A percentile compares a stretch with the other conserved stretches of the same genome.
These are phyloP conservation scores for Talaromyces sp. DNA, from an alignment of 2,329 filamentous ascomycete species.

Conservation along the genomic window DNA sequence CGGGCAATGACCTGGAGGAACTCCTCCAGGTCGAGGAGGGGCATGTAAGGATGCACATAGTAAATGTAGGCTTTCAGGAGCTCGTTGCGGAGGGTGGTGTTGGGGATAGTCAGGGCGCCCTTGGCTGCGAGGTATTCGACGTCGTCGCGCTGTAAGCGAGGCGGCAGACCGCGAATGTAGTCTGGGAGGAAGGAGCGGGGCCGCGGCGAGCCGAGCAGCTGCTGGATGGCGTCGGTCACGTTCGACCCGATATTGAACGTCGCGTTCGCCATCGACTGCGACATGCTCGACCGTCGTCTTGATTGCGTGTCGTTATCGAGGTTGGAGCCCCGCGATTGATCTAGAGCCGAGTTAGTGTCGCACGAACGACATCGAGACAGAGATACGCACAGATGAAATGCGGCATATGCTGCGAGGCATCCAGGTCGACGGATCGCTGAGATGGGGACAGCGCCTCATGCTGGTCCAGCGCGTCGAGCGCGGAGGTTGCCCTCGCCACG, in stretches of 20 bases:
- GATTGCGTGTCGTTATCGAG: slow-evolving; percentile 27
- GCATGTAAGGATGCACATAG: slow-evolving; percentile 93
- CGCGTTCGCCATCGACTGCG: slow-evolving; percentile 29
- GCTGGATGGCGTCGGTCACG: slow-evolving; percentile 31
- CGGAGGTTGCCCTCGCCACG: slow-evolving; percentile 23
- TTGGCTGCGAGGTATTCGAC: slow-evolving; percentile 78
- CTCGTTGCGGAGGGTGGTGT: slow-evolving; percentile 66
- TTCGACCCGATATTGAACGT: slow-evolving; percentile 20
- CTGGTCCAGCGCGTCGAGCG: slow-evolving; percentile 22
- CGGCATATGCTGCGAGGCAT: slow-evolving; percentile 55
- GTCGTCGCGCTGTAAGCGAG: slow-evolving; percentile 73
- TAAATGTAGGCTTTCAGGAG: slow-evolving; percentile 78
- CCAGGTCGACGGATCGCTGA: slow-evolving; percentile 42
- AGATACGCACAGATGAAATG: slow-evolving; percentile 57
- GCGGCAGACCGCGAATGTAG: slow-evolving; percentile 75
- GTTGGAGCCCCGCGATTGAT: slow-evolving; percentile 44
- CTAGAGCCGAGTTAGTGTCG: slow-evolving; percentile 23
- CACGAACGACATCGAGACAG: neutral
- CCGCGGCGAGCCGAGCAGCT: slow-evolving; percentile 32
- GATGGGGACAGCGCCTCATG: slow-evolving; percentile 34
- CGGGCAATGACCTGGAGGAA: slow-evolving; percentile 54
- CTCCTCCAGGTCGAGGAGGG: slow-evolving; percentile 65
- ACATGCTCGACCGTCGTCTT: slow-evolving; percentile 23
- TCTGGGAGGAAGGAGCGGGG: slow-evolving; percentile 48
- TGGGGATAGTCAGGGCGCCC: slow-evolving; percentile 75